A percentile compares a stretch with the other conserved stretches of the same genome.
Evolutionary conservation across 768 basidiomycete species (phyloP).

Genomic region (Cantharellus cinnabarinus): DNA sequence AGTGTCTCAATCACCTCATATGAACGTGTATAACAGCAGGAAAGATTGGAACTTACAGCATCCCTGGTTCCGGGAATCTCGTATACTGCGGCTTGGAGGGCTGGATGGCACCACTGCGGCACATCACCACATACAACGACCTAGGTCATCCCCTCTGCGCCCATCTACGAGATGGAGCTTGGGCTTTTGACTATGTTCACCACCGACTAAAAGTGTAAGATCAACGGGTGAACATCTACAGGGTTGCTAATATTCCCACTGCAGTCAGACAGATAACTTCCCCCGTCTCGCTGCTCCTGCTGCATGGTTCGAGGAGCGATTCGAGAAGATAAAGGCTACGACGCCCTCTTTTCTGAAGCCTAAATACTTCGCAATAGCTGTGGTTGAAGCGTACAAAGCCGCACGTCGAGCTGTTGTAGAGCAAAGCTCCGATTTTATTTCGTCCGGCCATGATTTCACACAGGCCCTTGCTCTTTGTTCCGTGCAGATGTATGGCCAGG

Average conservation of each 20-base stretch:
- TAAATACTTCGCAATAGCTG: slow-evolving; percentile 85
- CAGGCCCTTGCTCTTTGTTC: slow-evolving; percentile 74
- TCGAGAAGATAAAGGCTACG: slow-evolving; percentile 51
- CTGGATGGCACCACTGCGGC: slow-evolving; percentile 80
- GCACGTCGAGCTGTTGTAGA: slow-evolving; percentile 66
- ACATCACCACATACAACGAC: slow-evolving; percentile 78
- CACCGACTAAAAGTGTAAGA: slow-evolving; percentile 47
- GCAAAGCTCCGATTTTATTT: slow-evolving; percentile 73
- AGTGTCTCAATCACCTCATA: background rate
- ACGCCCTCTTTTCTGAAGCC: slow-evolving; percentile 81
- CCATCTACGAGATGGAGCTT: slow-evolving; percentile 70
- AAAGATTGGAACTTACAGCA: slow-evolving; percentile 59
- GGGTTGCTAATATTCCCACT: background rate
- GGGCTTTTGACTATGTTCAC: slow-evolving; percentile 82
- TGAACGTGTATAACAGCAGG: slow-evolving; percentile 21
- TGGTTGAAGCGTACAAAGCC: slow-evolving; percentile 84
- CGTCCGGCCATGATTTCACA: slow-evolving; percentile 69
- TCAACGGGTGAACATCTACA: slow-evolving; percentile 6
- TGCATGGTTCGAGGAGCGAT: slow-evolving; percentile 74
- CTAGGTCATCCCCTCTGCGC: slow-evolving; percentile 80
- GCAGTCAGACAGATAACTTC: slow-evolving; percentile 28
- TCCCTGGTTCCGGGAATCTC: slow-evolving; percentile 55
- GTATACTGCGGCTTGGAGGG: slow-evolving; percentile 91
- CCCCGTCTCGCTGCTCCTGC: slow-evolving; percentile 53
- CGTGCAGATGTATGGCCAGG: slow-evolving; percentile 78